Evolutionary conservation across 1,139 yeast genomes (phyloP).

Genomic region (Zygosaccharomyces sapae): DNA sequence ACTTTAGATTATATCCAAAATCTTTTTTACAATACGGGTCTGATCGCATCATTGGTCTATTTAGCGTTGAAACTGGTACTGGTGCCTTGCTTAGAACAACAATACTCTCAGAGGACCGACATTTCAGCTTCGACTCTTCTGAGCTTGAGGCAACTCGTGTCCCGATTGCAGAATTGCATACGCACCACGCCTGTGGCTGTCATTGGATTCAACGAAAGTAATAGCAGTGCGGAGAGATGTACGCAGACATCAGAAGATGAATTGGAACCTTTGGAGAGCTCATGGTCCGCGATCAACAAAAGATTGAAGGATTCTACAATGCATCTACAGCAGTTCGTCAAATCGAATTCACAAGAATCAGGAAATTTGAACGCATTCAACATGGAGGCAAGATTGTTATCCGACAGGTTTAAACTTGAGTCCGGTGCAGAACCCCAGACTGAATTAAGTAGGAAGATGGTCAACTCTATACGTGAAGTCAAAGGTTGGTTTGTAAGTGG

Average conservation of each 20-base stretch:
- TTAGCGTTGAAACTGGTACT: conserved; percentile 22
- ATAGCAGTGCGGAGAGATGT: conserved; percentile 36
- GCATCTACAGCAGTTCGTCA: conserved; percentile 17
- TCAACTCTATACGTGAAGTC: conserved; percentile 25
- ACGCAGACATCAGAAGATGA: conserved; percentile 35
- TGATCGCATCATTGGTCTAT: conserved; percentile 29
- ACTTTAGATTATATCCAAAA: conserved; percentile 16
- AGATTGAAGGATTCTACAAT: conserved; percentile 17
- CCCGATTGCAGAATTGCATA: conserved; percentile 20
- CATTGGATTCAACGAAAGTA: conserved; percentile 40
- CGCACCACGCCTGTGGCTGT: conserved; percentile 37
- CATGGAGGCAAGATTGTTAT: conserved; percentile 22
- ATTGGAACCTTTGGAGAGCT: conserved; percentile 35
- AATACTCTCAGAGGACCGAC: conserved; percentile 33
- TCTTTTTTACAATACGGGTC: conserved; percentile 34
- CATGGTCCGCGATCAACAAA: conserved; percentile 36
- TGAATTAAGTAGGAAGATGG: conserved; percentile 12
- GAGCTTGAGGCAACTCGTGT: conserved; percentile 26
- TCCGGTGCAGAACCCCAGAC: conserved; percentile 9
- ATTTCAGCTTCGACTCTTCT: conserved; percentile 23
- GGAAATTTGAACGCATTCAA: conserved; percentile 18
- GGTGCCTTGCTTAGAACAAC: conserved; percentile 34
- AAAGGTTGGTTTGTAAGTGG: conserved; percentile 36
- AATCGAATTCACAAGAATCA: conserved; percentile 9
- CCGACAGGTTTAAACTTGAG: conserved; percentile 18